Base-by-base conservation (phyloP, 2,329 filamentous ascomycete species). In the Anisogramma anomala region DNA sequence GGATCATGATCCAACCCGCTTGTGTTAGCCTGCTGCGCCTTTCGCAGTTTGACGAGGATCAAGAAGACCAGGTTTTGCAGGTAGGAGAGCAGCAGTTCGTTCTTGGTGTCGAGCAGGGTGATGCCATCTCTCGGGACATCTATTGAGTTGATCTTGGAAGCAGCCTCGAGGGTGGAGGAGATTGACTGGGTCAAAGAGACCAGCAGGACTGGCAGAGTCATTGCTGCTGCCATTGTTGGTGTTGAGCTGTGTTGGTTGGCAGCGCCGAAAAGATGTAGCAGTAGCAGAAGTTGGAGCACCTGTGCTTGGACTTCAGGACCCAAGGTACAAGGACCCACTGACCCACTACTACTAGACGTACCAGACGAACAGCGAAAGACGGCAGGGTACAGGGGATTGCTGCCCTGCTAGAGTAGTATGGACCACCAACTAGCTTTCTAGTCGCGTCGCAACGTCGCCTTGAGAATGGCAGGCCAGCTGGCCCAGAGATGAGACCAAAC, bases 41-140 rank as follows among this genome's bases (percentile, higher is more conserved):
- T 77, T 44, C 84, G 77, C 15, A 96, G 62, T 55, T 93, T 89
- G 27, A 93, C 63, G 2, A 94, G 67, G 33, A 94, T 82, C 30
- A 94, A 67, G 52, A 94, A 94, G 33, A 91, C 84, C 3, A 96
- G 76, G 54, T 94, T 93, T 55, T 98, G 89, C 0, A 98, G 71
- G 62, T 98, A 98, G 3, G 89, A 89, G 28, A 98, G 78, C 14
- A 98, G 78, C n/a, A 98, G 72, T 58, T 98, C 91, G 63, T 93
- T 96, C 66, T 98, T 98, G 49, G 85, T 79, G 57, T 96, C 87
- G 54, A 98, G 79, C 1, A 98, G 77, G 0, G 91, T 95, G 44
- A 98, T 91, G 56, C 91, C 89, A 53, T 94, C 79, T 49, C 80
- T 71, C 1, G 84, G 81, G n/a, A 84, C 76, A 36, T 82, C 66